Evolutionary conservation across 148 eudicot species (phyloP).

Genomic region (Rhododendron simsii): DNA sequence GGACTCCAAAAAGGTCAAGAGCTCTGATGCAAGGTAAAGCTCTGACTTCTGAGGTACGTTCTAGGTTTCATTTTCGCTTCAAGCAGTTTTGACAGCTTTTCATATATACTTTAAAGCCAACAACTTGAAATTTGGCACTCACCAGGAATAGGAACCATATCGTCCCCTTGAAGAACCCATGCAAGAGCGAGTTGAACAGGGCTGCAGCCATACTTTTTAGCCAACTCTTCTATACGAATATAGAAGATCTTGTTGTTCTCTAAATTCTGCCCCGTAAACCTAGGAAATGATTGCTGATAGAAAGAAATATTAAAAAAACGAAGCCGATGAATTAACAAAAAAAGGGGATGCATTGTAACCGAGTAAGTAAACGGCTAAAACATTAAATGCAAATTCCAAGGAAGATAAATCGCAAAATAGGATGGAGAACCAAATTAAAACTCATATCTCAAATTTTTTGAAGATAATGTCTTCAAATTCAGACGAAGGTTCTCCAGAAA

Average conservation of each 20-base stretch:
- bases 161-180: conserved; percentile 75
- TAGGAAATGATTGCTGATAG: conserved; percentile 41
- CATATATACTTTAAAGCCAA: not conserved
- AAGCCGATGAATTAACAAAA: too few relatives aligned
- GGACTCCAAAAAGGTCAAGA: not conserved
- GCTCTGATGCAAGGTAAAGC: not conserved
- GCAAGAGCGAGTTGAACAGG: conserved; percentile 70
- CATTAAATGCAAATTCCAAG: not conserved
- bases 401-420: not conserved
- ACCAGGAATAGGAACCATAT: conserved; percentile 51
- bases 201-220: conserved; percentile 58
- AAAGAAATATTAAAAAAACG: not conserved
- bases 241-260: conserved; percentile 64
- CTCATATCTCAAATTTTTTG: not conserved
- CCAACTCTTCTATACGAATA: conserved; percentile 37
- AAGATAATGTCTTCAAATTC: not conserved
- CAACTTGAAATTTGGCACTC: not conserved
- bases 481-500: not conserved
- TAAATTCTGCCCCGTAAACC: conserved; percentile 51
- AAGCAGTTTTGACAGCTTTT: not conserved
- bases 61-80: not conserved
- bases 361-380: not conserved
- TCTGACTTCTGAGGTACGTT: not conserved
- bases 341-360: not conserved
- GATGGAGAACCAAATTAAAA: too few relatives aligned